phyloP scores from a whole-genome alignment of 306 rosid species.

The Ormosia semicastrata region DNA sequence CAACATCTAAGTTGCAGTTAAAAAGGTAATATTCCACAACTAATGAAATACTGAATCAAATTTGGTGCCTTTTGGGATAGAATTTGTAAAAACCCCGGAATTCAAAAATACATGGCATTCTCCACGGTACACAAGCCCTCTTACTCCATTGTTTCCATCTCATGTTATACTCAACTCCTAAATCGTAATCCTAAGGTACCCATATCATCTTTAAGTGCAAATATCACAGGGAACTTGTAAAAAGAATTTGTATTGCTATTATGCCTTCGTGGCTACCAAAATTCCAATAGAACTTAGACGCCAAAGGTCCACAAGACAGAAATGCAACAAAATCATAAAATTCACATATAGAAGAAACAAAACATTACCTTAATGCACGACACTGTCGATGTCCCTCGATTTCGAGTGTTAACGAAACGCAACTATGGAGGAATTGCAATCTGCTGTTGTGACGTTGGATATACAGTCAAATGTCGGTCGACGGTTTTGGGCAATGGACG shows the following conservation, averaged over 20 bases:
- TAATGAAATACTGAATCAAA: not conserved
- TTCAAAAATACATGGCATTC: not conserved
- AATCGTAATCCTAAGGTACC: no score
- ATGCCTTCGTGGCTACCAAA: no score
- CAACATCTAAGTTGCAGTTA: not conserved
- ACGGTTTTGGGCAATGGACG: not conserved
- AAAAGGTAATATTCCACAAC: not conserved
- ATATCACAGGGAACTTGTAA: not conserved
- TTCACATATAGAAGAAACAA: not conserved
- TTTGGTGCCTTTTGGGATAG: not conserved
- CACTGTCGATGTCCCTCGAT: no score
- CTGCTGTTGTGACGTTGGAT: not conserved
- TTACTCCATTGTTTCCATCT: no score
- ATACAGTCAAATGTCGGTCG: no score
- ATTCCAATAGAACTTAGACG: no score
- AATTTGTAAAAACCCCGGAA: not conserved
- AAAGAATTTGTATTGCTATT: no score
- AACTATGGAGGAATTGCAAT: not conserved
- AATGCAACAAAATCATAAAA: no score
- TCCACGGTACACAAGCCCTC: not conserved
- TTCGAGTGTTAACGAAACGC: no score
- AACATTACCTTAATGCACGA: not conserved
- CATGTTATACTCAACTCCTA: no score
- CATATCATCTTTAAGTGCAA: not conserved
- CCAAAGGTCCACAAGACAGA: not conserved